phyloP scores from a whole-genome alignment of 179 eudicot genomes.

The Corrigiola litoralis region DNA sequence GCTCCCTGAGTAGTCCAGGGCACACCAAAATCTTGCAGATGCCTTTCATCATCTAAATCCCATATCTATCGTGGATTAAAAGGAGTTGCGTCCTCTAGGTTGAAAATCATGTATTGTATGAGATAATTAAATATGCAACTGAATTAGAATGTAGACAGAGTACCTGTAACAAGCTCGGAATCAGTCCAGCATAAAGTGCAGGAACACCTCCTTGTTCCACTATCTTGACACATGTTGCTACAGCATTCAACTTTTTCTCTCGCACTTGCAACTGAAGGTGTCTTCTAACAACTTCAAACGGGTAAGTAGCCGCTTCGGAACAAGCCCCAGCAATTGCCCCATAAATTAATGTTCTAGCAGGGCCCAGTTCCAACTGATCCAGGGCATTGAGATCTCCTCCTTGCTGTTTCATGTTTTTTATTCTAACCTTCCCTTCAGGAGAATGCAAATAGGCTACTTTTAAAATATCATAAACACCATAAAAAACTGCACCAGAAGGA shows the following conservation, averaged over 20 bases:
- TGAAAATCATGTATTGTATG: too few species aligned
- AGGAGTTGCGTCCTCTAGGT: neutral
- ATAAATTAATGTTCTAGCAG: slow-evolving; percentile 71
- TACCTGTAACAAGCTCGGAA: slow-evolving; percentile 95
- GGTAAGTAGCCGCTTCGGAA: slow-evolving; percentile 96
- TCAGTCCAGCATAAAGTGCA: slow-evolving; percentile 89
- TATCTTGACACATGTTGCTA: slow-evolving; percentile 75
- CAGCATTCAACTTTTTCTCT: slow-evolving; percentile 63
- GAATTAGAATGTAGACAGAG: neutral
- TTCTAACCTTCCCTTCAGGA: slow-evolving; percentile 78
- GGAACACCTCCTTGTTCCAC: slow-evolving; percentile 89
- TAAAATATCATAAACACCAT: slow-evolving; percentile 90
- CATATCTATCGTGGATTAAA: neutral
- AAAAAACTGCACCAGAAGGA: slow-evolving; percentile 94
- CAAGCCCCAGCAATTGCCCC: slow-evolving; percentile 99
- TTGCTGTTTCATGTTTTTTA: slow-evolving; percentile 60
- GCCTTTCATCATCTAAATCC: neutral
- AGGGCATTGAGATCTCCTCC: slow-evolving; percentile 61
- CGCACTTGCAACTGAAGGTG: slow-evolving; percentile 93
- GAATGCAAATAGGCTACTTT: slow-evolving; percentile 84
- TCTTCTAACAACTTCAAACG: slow-evolving; percentile 97
- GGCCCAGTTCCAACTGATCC: slow-evolving; percentile 84
- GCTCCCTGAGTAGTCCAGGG: neutral
- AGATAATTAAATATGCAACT: neutral
- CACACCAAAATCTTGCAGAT: neutral